Evolutionary conservation across 495 filamentous ascomycete species (phyloP), one percentile per base, ranked within the genome.

Genomic region (Penicillium subrubescens): DNA sequence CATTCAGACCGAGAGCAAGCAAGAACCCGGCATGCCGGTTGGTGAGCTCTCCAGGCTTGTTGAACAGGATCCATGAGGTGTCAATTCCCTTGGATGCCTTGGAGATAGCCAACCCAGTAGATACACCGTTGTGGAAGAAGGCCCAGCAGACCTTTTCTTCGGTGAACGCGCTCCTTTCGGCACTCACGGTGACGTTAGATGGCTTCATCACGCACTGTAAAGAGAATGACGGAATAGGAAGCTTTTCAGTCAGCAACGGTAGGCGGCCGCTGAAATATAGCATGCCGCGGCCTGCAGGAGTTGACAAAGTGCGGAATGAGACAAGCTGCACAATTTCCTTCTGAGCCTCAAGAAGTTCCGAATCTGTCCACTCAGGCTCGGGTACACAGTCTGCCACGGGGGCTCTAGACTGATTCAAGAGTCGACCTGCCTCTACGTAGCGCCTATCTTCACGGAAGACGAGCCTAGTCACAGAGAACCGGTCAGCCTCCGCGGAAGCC

Each of bases 141-240:
- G 94, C 95, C 95, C 95, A 99, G 73, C 89, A 90, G 19, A 95
- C 89, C 78, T 96, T 98, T 73, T 99, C 95, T 75, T 99, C 95
- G 0, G 89, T 92, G 67, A 94, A 96, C 2, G 87, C 79, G 23
- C 77, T 82, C 67, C 92, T 90, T 69, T 99, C 96, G 10, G 93
- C 92, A 29, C 89, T 91, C 17, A 97, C 90, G 10, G 91, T 95
- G 43, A 91, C 92, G 68, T 94, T 94, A 48, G 90, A 87, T 15
- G 96, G 95, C 67, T 92, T 93, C 84, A 99, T 93, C 14, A 94
- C 77, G 66, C 93, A 97, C 55, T 88, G 89, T 34, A 96, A 82
- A 52, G 90, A 94, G 78, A 98, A 99, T 4, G 92, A 93, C 35
- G 87, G 82, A 48, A 97, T 90, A 1, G 88, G 87, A 63, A 93